Percentiles rank a stretch among this genome's conserved stretches.
Evolutionary conservation across 2,329 filamentous ascomycete genomes (phyloP).

Genomic region (Aspergillus cejpii): DNA sequence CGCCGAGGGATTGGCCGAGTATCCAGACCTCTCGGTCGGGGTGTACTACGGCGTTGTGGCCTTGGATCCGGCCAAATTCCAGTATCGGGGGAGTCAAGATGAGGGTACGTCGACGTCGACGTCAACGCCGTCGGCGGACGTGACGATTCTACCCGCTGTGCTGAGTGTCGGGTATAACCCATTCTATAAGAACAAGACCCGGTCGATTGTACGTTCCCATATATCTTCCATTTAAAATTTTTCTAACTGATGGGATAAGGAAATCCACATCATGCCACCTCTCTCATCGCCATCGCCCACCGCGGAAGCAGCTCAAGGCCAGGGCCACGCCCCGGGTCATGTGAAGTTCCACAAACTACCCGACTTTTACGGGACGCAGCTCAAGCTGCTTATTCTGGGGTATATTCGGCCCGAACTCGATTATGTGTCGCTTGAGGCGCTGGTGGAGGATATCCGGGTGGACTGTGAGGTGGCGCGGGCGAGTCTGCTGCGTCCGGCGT

Average conservation of each 20-base stretch:
- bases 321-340: slow-evolving; percentile 9
- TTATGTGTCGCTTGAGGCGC: slow-evolving; percentile 73
- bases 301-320: slow-evolving; percentile 10
- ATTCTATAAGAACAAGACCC: slow-evolving; percentile 86
- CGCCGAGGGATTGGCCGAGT: slow-evolving; percentile 57
- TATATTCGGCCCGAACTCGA: slow-evolving; percentile 87
- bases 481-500: slow-evolving; percentile 63
- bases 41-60: slow-evolving; percentile 93
- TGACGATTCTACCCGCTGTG: slow-evolving; percentile 69
- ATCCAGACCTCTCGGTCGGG: slow-evolving; percentile 60
- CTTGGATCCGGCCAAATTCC: slow-evolving; percentile 47
- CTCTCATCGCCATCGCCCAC: slow-evolving; percentile 49
- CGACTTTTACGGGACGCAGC: slow-evolving; percentile 79
- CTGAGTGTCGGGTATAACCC: slow-evolving; percentile 97
- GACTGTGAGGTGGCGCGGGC: slow-evolving; percentile 77
- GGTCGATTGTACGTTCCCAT: slow-evolving; percentile 56
- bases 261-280: slow-evolving; percentile 78
- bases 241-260: slow-evolving; percentile 33
- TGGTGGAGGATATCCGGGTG: slow-evolving; percentile 79
- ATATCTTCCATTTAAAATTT: not conserved
- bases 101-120: slow-evolving; percentile 8
- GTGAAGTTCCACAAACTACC: slow-evolving; percentile 39
- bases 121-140: too few relatives aligned
- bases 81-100: slow-evolving; percentile 13
- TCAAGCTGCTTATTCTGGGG: slow-evolving; percentile 74